phyloP scores from a whole-genome alignment of 345 rosid species.

The Turnera subulata region DNA sequence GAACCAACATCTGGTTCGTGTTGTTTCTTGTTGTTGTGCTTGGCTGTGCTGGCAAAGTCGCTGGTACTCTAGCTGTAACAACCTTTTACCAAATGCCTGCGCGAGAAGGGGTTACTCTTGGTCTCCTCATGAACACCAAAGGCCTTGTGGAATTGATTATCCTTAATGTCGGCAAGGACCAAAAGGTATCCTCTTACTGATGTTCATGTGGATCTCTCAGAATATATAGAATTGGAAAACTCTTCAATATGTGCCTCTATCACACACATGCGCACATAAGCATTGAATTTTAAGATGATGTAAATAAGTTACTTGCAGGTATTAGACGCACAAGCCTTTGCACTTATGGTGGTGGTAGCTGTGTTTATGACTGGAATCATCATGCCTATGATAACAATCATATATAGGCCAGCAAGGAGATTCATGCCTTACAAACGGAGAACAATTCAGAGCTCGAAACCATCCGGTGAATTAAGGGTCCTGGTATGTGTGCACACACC shows the following conservation, averaged over 20 bases:
- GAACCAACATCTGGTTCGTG: conserved; percentile 46
- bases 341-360: conserved; percentile 76
- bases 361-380: conserved; percentile 69
- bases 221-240: not conserved
- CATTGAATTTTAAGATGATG: not conserved
- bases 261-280: not conserved
- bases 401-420: conserved; percentile 61
- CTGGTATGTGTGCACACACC: conserved; percentile 79
- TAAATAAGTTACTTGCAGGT: conserved; percentile 36
- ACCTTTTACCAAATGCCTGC: conserved; percentile 61
- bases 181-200: conserved; percentile 42
- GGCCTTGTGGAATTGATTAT: conserved; percentile 91
- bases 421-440: conserved; percentile 62
- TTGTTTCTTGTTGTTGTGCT: conserved; percentile 46
- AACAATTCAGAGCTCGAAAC: conserved; percentile 59
- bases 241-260: not conserved
- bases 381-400: conserved; percentile 54
- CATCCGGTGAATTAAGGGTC: conserved; percentile 60
- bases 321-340: conserved; percentile 69
- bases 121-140: conserved; percentile 87
- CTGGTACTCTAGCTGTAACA: conserved; percentile 55
- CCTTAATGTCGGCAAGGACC: conserved; percentile 87
- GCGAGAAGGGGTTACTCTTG: conserved; percentile 82
- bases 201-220: not conserved
- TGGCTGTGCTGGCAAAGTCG: conserved; percentile 63